phyloP scores from a whole-genome alignment of 2,329 filamentous ascomycete genomes.

The Penicillium capsulatum region DNA sequence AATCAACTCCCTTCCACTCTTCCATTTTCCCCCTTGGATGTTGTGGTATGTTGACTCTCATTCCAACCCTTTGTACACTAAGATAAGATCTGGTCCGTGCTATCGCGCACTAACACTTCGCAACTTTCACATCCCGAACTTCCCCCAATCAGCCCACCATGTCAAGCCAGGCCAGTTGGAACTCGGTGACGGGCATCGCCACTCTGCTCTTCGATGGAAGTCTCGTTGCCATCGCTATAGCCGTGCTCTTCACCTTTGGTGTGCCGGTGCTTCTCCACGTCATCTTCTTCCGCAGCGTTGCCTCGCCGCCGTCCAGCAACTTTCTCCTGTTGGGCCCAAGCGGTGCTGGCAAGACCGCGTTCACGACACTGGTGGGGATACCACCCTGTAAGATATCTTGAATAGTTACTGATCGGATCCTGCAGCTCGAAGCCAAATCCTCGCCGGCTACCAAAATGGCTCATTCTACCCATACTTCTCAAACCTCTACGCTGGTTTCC shows the following conservation, averaged over 20 bases:
- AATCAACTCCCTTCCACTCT: too few relatives aligned
- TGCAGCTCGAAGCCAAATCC: conserved; percentile 47
- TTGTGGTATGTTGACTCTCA: conserved; percentile 15
- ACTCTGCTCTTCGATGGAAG: conserved; percentile 44
- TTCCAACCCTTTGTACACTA: conserved; percentile 13
- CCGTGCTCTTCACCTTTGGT: conserved; percentile 65
- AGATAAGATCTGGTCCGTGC: conserved; percentile 18
- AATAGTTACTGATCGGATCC: background rate
- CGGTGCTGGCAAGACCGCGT: conserved; percentile 79
- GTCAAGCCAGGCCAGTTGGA: conserved; percentile 35
- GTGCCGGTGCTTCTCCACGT: conserved; percentile 75
- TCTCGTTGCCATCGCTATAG: conserved; percentile 55
- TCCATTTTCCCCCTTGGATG: conserved; percentile 6
- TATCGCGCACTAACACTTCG: conserved; percentile 7
- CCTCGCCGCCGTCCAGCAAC: conserved; percentile 62
- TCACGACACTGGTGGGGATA: conserved; percentile 65
- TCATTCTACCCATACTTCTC: conserved; percentile 57
- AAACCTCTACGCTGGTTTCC: conserved; percentile 55
- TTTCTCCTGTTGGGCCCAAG: conserved; percentile 77
- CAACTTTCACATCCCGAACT: background rate
- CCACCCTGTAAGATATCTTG: background rate
- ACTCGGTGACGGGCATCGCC: conserved; percentile 34
- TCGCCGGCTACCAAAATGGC: conserved; percentile 31
- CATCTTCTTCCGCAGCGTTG: conserved; percentile 63
- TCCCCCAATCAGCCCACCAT: conserved; percentile 19